Conservation (phyloP, 768 basidiomycete species). For the Phaeolepiota aurea region DNA sequence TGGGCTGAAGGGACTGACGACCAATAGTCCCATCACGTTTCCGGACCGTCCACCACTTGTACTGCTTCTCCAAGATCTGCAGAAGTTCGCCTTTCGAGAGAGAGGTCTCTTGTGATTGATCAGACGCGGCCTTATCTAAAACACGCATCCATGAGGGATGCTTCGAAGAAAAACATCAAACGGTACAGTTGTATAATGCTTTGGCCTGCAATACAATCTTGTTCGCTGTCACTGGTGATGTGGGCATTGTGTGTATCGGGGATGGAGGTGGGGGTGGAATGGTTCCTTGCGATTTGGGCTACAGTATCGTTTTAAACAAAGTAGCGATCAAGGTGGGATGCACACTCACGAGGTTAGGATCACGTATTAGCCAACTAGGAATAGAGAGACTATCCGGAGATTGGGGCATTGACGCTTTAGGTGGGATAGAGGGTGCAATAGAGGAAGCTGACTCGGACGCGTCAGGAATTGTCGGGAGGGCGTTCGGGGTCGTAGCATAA, state of each 20-base stretch:
- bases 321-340: too few species aligned
- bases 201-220: not conserved
- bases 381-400: not conserved
- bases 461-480: too few species aligned
- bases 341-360: not conserved
- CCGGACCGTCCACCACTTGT: not conserved
- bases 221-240: not conserved
- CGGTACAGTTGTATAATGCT: not conserved
- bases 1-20: not conserved
- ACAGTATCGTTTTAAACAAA: too few species aligned
- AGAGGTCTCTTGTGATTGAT: not conserved
- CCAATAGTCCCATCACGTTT: not conserved
- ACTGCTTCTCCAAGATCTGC: not conserved
- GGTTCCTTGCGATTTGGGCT: not conserved
- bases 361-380: not conserved
- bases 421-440: not conserved
- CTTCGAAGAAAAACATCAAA: not conserved
- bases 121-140: not conserved
- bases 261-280: not conserved
- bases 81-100: not conserved
- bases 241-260: not conserved
- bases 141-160: not conserved
- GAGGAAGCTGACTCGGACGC: too few species aligned
- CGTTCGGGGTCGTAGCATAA: too few species aligned
- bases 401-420: not conserved